Evolutionary conservation across 192 early-diverging fungal genomes (phyloP), one percentile per base, ranked within the genome.

Genomic region (Linnemannia elongata): DNA sequence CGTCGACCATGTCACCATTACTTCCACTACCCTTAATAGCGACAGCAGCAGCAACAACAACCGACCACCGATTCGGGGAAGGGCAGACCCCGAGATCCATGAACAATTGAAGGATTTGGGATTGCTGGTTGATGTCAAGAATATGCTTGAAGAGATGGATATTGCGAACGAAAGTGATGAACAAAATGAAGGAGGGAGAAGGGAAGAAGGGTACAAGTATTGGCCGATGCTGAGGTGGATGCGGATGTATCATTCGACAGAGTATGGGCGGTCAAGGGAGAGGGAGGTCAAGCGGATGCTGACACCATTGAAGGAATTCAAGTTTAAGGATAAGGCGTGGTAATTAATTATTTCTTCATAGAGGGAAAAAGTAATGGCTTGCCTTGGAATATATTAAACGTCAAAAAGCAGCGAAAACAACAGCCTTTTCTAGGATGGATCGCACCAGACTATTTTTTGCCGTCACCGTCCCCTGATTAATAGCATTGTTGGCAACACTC

Each of bases 211-310:
- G n/a, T 63, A 30, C 60, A 63, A 63, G 27, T 63, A 27, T 27
- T 63, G 60, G 60, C 60, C 60, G 12, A 63, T 63, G 60, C 27
- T 63, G 60, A 63, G 60, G 27, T 63, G 60, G 60, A 63, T 63
- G 60, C 60, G 27, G 30, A 33, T 63, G 7, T 63, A 33, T 63
- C 60, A 33, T 13, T 33, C 10, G 30, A 30, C 60, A 63, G 60
- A 63, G 10, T 63, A 63, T 63, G 60, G 60, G 9, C 60, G 60
- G 27, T 63, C 60, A 9, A 63, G 27, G 60, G 60, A 63, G 27
- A 63, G 30, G 2, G 60, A 63, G 27, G 30, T 63, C n/a, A n/a
- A 30, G 60, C n/a, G 60, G 27, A n/a, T 63, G 4, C n/a, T 57
- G 55, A 27, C 30, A 4, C 0, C 17, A 20, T 1, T 49, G 44